phyloP scores from a whole-genome alignment of 306 rosid species.

The Cucumis sativus region DNA sequence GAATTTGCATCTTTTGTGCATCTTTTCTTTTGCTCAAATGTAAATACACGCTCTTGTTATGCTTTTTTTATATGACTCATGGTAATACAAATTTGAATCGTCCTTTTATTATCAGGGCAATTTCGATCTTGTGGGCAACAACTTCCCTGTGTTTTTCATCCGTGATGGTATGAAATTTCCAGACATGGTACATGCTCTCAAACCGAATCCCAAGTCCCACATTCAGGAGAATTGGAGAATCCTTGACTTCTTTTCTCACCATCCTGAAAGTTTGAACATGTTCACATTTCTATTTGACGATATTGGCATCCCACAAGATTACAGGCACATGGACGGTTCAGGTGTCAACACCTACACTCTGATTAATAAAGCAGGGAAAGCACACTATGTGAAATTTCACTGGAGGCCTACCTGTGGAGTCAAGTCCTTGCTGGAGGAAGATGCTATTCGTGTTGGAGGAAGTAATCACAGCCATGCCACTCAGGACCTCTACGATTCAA shows the following conservation, averaged over 20 bases:
- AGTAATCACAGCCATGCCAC: constrained; percentile 95
- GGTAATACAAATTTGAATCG: not conserved
- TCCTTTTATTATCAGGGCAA: constrained; percentile 47
- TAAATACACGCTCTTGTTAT: not conserved
- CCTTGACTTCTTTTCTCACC: constrained; percentile 85
- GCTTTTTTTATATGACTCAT: not conserved
- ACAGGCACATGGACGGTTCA: constrained; percentile 93
- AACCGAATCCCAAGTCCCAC: constrained; percentile 88
- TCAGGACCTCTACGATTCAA: constrained; percentile 79
- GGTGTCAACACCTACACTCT: constrained; percentile 81
- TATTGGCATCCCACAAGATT: constrained; percentile 75
- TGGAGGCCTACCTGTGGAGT: constrained; percentile 83
- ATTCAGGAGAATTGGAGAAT: constrained; percentile 92
- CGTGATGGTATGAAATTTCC: constrained; percentile 92
- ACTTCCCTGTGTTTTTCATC: constrained; percentile 72
- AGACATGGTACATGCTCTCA: constrained; percentile 85
- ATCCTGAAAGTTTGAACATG: constrained; percentile 86
- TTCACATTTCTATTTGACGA: constrained; percentile 77
- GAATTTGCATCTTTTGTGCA: not conserved
- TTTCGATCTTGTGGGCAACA: constrained; percentile 89
- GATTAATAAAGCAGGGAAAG: constrained; percentile 73
- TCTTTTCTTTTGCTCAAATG: not conserved
- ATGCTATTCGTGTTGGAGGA: constrained; percentile 82
- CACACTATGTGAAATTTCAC: constrained; percentile 68
- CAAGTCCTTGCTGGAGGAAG: constrained; percentile 70